Evolutionary conservation across 805 yeast genomes (phyloP).

Genomic region (Suhomyces tanzawaensis): DNA sequence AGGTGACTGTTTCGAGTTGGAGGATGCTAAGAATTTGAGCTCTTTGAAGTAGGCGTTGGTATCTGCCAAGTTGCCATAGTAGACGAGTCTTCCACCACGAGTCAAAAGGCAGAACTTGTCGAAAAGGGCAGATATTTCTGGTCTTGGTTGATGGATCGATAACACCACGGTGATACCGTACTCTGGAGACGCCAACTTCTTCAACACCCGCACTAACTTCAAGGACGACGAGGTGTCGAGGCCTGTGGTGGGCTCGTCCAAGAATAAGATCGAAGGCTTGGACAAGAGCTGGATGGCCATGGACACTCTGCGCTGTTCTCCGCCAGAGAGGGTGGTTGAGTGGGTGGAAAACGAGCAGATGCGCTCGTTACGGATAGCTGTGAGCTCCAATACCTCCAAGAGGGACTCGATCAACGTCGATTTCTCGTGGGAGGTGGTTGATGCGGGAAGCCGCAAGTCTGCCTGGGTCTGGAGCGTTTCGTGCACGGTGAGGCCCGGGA

Average conservation of each 20-base stretch:
- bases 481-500: conserved; percentile 67
- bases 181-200: conserved; percentile 40
- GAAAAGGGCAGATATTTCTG: conserved; percentile 67
- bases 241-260: conserved; percentile 91
- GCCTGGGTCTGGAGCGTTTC: conserved; percentile 74
- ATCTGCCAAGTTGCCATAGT: conserved; percentile 45
- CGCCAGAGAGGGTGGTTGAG: conserved; percentile 72
- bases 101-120: conserved; percentile 69
- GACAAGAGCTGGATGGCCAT: conserved; percentile 75
- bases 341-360: conserved; percentile 52
- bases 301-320: conserved; percentile 76
- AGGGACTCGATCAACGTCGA: conserved; percentile 53
- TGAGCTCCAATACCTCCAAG: conserved; percentile 61
- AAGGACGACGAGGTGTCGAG: conserved; percentile 76
- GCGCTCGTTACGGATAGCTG: conserved; percentile 57
- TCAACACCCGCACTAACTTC: conserved; percentile 58
- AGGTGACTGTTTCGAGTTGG: background rate
- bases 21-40: conserved; percentile 13
- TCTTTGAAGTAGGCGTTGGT: conserved; percentile 48
- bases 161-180: conserved; percentile 71
- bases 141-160: conserved; percentile 82
- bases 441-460: conserved; percentile 57
- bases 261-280: conserved; percentile 70
- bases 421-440: conserved; percentile 45
- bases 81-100: conserved; percentile 49